Base-by-base conservation (phyloP, 805 yeast genomes). In the Candida silvicultrix region DNA sequence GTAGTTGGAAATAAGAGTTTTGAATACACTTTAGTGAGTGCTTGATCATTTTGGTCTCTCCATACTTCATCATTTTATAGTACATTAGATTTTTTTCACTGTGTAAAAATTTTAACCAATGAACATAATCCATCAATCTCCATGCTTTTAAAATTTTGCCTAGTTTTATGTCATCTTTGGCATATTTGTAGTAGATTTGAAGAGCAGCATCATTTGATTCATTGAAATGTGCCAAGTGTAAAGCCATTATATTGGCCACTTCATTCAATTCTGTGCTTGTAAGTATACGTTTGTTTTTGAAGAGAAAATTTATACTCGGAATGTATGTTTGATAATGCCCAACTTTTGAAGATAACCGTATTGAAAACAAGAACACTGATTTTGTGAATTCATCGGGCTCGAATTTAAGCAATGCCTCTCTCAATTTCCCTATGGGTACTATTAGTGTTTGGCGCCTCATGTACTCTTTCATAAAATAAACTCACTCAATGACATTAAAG, bases 301-400 rank as follows among this genome's bases (percentile, higher is more conserved):
- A 59, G 4, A 59, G 54, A 50, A 70, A 73, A 22, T 59, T 58
- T 7, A 78, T 71, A 39, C 80, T 67, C 3, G 86, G 85, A 0
- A 81, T 45, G 52, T 79, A 81, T 1, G 85, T 73, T 50, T 78
- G 81, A 54, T 76, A 74, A 50, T 76, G 77, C 5, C 79, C 79
- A 3, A 71, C 56, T 4, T 69, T 63, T 0, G 78, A 60, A 1
- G 81, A 64, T 14, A 77, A 64, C 37, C 80, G 57, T 7, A 76
- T 68, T 1, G 85, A 79, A 42, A 67, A 71, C 25, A 80, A 46
- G 50, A 70, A 76, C 15, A 81, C 83, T 19, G 63, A 55, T 38
- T 66, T 67, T 4, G 74, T 50, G 46, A 80, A 78, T 15, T 66
- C 68, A 43, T 67, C 70, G 0, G 74, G 66, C 15, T 53, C 49